Evolutionary conservation across 805 yeast genomes (phyloP), one percentile per base, ranked within the genome.

Genomic region (Yamadazyma philogaea): DNA sequence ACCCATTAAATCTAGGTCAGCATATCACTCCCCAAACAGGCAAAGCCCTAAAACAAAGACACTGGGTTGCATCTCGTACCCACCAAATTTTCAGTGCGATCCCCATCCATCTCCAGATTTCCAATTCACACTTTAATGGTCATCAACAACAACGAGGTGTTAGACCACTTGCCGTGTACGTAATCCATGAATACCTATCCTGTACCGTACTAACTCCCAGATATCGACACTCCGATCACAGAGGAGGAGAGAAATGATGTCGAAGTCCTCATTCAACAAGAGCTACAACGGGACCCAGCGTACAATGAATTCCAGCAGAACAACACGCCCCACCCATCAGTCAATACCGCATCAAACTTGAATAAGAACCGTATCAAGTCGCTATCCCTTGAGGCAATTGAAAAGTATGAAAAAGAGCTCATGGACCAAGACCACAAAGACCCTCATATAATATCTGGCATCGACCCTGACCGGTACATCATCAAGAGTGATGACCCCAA

Each of bases 161-260:
- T 65, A 34, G 76, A 72, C 36, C 63, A 68, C 35, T 57, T 72
- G 31, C 52, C 70, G 10, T 64, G 72, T 67, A 66, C 45, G 72
- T 66, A 45, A 11, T 24, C 28, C 4, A 11, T 7, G 10, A 24
- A 17, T 10, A n/a, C 16, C 5, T 17, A 14, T 30, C 30, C 8
- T 5, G 7, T 10, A 19, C 17, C 8, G 10, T 40, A 28, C 44
- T 39, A 40, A 37, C 37, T 27, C 31, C 38, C 45, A 7, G 45
- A 62, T 41, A 52, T 68, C 34, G 76, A 71, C 40, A 56, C 52
- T 4, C 57, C 59, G 8, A 60, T 68, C 17, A 51, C 68, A 28
- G 60, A 63, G 7, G 63, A 63, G 24, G 70, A 73, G 40, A 50
- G 71, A 41, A 52, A 52, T 10, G 52, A 59, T 15, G 66, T 71